Evolutionary conservation across 2,329 filamentous ascomycete genomes (phyloP).

Genomic region (Fusarium brachygibbosum): DNA sequence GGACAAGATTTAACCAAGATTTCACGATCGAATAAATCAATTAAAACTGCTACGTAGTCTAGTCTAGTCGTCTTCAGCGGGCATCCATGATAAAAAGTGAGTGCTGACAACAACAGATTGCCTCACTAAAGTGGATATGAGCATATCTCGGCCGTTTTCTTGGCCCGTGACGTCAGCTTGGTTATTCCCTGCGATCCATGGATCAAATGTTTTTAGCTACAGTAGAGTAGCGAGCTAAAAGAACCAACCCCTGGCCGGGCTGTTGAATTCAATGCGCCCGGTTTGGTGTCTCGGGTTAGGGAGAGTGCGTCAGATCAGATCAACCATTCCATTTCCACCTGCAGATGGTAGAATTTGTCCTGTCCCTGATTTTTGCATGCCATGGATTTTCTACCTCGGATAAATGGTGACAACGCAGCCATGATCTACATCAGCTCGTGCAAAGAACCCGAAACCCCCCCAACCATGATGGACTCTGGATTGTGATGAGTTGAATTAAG

Average conservation of each 20-base stretch:
- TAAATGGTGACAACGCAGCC: background rate
- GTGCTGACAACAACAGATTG: constrained; percentile 20
- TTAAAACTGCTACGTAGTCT: no score
- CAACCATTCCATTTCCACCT: no score
- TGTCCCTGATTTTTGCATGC: constrained; percentile 4
- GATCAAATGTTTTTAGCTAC: constrained; percentile 7
- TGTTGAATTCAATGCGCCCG: constrained; percentile 21
- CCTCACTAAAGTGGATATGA: constrained; percentile 22
- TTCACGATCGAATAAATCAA: constrained; percentile 27
- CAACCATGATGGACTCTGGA: background rate
- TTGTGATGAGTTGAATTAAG: background rate
- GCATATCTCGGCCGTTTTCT: constrained; percentile 26
- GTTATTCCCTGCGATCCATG: constrained; percentile 24
- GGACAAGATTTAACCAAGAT: constrained; percentile 8
- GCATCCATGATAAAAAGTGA: constrained; percentile 4
- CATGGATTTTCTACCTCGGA: background rate
- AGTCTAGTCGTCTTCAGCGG: no score
- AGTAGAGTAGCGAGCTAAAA: background rate
- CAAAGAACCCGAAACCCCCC: background rate
- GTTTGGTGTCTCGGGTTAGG: constrained; percentile 32
- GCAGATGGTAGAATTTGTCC: background rate
- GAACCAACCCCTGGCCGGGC: constrained; percentile 16
- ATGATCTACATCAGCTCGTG: constrained; percentile 3
- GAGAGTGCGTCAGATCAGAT: constrained; percentile 16
- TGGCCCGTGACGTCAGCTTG: constrained; percentile 44